Percentiles rank a stretch among this genome's conserved stretches.
These are phyloP conservation scores for Uronychia setigera DNA, from an alignment of 73 alveolate genomes.

Conservation along the genomic window DNA sequence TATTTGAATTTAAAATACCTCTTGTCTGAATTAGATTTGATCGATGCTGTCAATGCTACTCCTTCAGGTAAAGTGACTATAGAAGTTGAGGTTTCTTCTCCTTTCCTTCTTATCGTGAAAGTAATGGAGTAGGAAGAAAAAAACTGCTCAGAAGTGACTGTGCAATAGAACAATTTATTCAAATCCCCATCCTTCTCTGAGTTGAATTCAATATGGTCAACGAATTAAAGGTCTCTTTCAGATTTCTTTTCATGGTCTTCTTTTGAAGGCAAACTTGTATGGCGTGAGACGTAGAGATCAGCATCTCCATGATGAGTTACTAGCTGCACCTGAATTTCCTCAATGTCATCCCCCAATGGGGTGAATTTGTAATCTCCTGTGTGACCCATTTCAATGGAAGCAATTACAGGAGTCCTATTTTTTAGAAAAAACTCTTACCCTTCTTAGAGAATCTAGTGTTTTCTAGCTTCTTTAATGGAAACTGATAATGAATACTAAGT, in stretches of 20 bases:
- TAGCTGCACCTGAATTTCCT: constrained; percentile 7
- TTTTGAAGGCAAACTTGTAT: neutral
- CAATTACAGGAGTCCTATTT: neutral
- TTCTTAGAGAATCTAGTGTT: neutral
- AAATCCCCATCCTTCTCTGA: neutral
- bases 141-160: neutral
- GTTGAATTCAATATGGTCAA: neutral
- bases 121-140: neutral
- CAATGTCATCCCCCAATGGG: constrained; percentile 5
- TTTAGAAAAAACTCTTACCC: neutral
- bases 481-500: neutral
- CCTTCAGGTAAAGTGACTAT: neutral
- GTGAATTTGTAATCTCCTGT: constrained; percentile 5
- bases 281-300: constrained; percentile 34
- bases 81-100: neutral
- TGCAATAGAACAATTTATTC: neutral
- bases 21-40: neutral
- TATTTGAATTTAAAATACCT: neutral
- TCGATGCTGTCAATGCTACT: neutral
- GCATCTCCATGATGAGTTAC: constrained; percentile 47
- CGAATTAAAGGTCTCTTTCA: neutral
- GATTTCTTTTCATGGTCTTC: constrained; percentile 12
- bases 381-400: neutral
- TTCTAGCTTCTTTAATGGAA: neutral
- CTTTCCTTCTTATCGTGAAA: neutral